Evolutionary conservation across 345 rosid genomes (phyloP), one percentile per base, ranked within the genome.

Genomic region (Erodium maritimum): DNA sequence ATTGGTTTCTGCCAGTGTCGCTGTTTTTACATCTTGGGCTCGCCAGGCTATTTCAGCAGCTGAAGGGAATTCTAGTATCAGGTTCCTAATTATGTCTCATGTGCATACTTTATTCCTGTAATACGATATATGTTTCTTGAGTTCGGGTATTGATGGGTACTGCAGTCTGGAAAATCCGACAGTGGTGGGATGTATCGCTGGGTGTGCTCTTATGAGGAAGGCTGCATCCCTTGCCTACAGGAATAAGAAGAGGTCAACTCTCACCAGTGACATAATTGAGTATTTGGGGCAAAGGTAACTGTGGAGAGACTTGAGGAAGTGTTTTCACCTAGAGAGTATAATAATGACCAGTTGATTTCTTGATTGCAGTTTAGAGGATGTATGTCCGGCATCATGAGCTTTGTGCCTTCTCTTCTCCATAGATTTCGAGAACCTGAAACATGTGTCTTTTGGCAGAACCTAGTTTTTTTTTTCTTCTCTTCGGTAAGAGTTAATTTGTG

Each of bases 1-100:
- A 13, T 42, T 42, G 12, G 12, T 21, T 61, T 61, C 22, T 69
- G 63, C 58, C 78, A 89, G 96, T 63, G 94, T 93, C 23, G 91
- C 94, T 0, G 94, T 93, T 64, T 89, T 87, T 73, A 23, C 85
- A 29, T 83, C 94, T 21, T 93, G 99, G 96, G 95, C 96, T 14
- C 75, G 75, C n/a, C 84, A 76, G 52, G 73, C 19, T 11, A 62
- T 65, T 23, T 23, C 19, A 21, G 65, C 65, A 6, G 24, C 80
- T 11, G 78, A 73, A 71, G 65, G 62, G 18, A 67, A 77, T 60
- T 34, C 59, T 9, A 42, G 55, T 23, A 58, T 60, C 68, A 82
- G 86, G 89, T 91, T 69, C 56, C 52, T 64, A 55, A 58, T 25
- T 51, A 19, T 3, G 57, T 17, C 24, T 25, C 21, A 23, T 10